These are phyloP conservation scores for Pythium monospermum DNA, from an alignment of 352 stramenopile species.

Conservation along the genomic window DNA sequence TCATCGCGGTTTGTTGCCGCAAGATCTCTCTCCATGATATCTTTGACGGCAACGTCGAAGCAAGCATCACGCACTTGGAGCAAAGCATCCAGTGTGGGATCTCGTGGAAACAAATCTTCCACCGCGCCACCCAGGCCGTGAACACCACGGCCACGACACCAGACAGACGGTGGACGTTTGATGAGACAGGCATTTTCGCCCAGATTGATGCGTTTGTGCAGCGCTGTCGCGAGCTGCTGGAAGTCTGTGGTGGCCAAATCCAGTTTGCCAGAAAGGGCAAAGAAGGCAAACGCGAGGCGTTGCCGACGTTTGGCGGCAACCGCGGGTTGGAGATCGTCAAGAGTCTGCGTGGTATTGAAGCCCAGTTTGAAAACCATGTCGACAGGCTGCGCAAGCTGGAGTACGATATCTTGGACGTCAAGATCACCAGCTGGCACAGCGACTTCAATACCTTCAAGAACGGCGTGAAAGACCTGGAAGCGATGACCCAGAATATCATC, in stretches of 20 bases:
- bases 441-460: constrained; percentile 96
- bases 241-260: constrained; percentile 94
- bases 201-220: constrained; percentile 96
- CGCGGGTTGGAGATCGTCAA: constrained; percentile 91
- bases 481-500: constrained; percentile 95
- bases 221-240: constrained; percentile 91
- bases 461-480: constrained; percentile 94
- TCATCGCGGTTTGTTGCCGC: constrained; percentile 88
- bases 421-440: constrained; percentile 93
- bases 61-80: constrained; percentile 84
- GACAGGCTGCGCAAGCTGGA: constrained; percentile 86
- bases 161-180: constrained; percentile 86
- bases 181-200: constrained; percentile 93
- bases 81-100: constrained; percentile 91
- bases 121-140: constrained; percentile 51
- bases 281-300: constrained; percentile 45
- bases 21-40: constrained; percentile 89
- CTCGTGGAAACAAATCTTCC: constrained; percentile 90
- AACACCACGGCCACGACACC: constrained; percentile 42
- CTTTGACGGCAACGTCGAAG: constrained; percentile 91
- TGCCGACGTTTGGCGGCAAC: constrained; percentile 91
- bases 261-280: constrained; percentile 91
- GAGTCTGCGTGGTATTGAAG: constrained; percentile 89
- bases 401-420: constrained; percentile 95
- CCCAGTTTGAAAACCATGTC: constrained; percentile 90